Base-by-base conservation (phyloP, 2,329 filamentous ascomycete species). In the Pseudogymnoascus sp. region DNA sequence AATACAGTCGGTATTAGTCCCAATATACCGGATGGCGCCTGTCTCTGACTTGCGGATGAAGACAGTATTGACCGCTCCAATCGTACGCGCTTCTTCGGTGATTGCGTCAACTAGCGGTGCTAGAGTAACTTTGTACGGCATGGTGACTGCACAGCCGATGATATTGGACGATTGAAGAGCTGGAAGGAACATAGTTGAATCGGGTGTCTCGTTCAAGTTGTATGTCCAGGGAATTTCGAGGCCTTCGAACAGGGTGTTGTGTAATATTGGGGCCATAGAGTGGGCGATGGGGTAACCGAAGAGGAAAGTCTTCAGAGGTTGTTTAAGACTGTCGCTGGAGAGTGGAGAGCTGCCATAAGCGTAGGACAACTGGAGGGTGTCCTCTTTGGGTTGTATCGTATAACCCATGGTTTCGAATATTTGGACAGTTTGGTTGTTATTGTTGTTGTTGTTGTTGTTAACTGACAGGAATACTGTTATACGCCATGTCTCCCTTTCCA, bases 1-100 rank as follows among this genome's bases (percentile, higher is more conserved):
- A 64, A 90, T 80, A 64, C 88, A 88, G 75, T 93, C 90, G 3
- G 90, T 93, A 77, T 93, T 93, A 60, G 89, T 88, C 63, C 89
- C 90, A 43, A 62, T 61, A 22, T 68, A 38, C 19, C 63, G 16
- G 19, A 64, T 50, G 22, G 64, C 62, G 11, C 67, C 67, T 38
- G 64, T 53, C 33, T 59, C 50, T 26, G 65, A 63, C 59, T 64
- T 76, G 14, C 38, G 14, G 66, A 38, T 83, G 77, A 88, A 92
- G 63, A 93, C 81, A 0, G 89, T 93, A 79, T 93, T 93, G 77
- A 88, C 89, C 61, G 89, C 89, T 61, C 89, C 89, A 26, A 91
- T 87, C 35, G 87, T 84, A 56, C 82, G 81, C 69, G 85, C 89
- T 74, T 91, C 89, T 33, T 84, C 81, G 8, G 89, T 91, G 50